Percentiles rank a stretch among this genome's conserved stretches.
Evolutionary conservation across 306 rosid species (phyloP).

Genomic region (Prunus mongolica): DNA sequence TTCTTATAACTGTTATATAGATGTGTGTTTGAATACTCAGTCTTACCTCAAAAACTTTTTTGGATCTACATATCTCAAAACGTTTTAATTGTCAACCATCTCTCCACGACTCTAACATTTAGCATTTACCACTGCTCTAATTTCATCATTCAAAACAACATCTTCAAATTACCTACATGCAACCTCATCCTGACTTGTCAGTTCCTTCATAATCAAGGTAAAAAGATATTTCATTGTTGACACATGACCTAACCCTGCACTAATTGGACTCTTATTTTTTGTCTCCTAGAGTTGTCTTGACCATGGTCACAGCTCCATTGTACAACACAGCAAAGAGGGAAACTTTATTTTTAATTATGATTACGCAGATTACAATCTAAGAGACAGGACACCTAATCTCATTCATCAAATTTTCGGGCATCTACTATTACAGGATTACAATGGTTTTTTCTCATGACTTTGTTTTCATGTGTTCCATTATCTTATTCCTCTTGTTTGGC

Average conservation of each 20-base stretch:
- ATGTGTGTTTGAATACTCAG: too few relatives aligned
- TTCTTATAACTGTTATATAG: too few relatives aligned
- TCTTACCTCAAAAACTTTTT: too few relatives aligned
- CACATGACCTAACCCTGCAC: background rate
- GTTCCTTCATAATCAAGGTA: background rate
- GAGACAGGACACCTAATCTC: background rate
- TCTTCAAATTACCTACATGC: background rate
- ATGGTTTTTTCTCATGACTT: background rate
- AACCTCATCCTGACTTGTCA: background rate
- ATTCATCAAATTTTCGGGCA: background rate
- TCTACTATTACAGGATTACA: background rate
- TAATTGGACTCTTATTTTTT: too few relatives aligned
- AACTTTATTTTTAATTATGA: background rate
- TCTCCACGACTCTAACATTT: too few relatives aligned
- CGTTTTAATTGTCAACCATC: too few relatives aligned
- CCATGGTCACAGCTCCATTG: background rate
- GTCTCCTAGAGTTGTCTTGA: background rate
- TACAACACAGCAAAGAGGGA: background rate
- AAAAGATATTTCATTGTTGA: background rate
- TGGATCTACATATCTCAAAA: too few relatives aligned
- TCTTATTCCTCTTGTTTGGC: background rate
- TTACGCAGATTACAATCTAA: background rate
- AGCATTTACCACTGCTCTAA: too few relatives aligned
- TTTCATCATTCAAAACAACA: too few relatives aligned
- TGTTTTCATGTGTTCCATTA: background rate